These are phyloP conservation scores for Trametes punicea DNA, from an alignment of 768 basidiomycete genomes.

Conservation along the genomic window DNA sequence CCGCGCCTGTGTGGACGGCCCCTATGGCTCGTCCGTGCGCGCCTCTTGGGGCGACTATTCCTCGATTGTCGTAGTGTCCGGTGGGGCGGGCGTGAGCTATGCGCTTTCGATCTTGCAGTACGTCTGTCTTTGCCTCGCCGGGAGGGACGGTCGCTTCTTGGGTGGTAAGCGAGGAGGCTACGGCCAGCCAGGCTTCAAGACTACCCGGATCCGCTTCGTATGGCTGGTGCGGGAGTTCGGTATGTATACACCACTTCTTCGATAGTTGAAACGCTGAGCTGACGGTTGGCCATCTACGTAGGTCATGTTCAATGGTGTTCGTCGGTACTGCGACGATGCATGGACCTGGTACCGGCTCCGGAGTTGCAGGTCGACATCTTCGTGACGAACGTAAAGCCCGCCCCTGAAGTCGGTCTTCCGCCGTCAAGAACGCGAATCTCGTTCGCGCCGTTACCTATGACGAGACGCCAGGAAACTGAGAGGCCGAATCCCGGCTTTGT, in stretches of 20 bases:
- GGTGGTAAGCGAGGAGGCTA: constrained; percentile 47
- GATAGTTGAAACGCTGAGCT: background rate
- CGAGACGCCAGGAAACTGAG: constrained; percentile 28
- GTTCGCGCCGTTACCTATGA: background rate
- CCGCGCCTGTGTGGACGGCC: constrained; percentile 61
- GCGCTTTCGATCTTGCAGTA: constrained; percentile 65
- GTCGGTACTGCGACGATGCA: constrained; percentile 57
- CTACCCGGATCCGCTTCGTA: constrained; percentile 62
- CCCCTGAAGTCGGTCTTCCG: background rate
- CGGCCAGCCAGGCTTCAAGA: constrained; percentile 39
- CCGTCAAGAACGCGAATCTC: background rate
- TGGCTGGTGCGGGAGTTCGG: constrained; percentile 79
- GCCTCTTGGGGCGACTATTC: constrained; percentile 56
- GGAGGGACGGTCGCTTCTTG: constrained; percentile 46
- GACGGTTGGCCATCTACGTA: constrained; percentile 25
- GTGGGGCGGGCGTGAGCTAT: constrained; percentile 76
- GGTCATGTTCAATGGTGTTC: constrained; percentile 81
- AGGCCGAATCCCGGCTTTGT: constrained; percentile 33
- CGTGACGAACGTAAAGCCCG: constrained; percentile 56
- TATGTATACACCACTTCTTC: constrained; percentile 31
- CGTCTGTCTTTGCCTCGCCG: constrained; percentile 54
- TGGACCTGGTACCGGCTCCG: constrained; percentile 45
- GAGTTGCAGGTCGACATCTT: constrained; percentile 68
- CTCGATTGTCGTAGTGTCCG: constrained; percentile 64
- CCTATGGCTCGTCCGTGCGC: constrained; percentile 63